Evolutionary conservation across 208 protist species (phyloP).

Genomic region (Trypanosoma vivax): DNA sequence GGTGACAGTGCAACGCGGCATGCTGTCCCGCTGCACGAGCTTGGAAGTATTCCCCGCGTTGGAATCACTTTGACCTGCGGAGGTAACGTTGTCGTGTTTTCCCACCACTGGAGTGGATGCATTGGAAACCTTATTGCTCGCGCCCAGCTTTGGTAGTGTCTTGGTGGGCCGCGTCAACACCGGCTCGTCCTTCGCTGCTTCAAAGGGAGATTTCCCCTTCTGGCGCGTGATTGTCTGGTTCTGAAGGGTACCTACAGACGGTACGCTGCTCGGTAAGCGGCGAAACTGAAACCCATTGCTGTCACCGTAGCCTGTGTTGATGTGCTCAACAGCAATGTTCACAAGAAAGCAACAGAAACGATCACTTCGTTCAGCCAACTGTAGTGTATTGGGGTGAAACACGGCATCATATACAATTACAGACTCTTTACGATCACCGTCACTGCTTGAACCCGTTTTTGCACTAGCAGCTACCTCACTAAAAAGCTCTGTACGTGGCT

Average conservation of each 20-base stretch:
- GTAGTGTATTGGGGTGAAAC: conserved; percentile 74
- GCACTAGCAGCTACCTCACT: neutral
- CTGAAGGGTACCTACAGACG: conserved; percentile 60
- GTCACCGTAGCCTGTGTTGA: conserved; percentile 82
- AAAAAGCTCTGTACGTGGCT: conserved; percentile 61
- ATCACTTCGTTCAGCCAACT: conserved; percentile 62
- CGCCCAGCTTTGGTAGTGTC: conserved; percentile 10
- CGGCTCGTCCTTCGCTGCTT: conserved; percentile 25
- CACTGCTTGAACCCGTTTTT: neutral
- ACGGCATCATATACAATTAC: conserved; percentile 83
- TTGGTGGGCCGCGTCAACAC: conserved; percentile 49
- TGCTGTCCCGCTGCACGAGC: neutral
- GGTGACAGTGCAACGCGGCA: conserved; percentile 61
- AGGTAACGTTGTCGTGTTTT: neutral
- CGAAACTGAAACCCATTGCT: conserved; percentile 65
- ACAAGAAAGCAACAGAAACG: conserved; percentile 86
- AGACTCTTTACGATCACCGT: conserved; percentile 4
- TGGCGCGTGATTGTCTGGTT: conserved; percentile 76
- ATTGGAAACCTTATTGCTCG: neutral
- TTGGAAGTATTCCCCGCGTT: neutral
- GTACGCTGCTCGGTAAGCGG: conserved; percentile 43
- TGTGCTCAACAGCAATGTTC: conserved; percentile 90
- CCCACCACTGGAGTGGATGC: too few relatives aligned
- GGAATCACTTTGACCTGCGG: neutral
- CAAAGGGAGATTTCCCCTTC: conserved; percentile 45